Conservation (phyloP, 306 rosid genomes). For the Malus fusca region DNA sequence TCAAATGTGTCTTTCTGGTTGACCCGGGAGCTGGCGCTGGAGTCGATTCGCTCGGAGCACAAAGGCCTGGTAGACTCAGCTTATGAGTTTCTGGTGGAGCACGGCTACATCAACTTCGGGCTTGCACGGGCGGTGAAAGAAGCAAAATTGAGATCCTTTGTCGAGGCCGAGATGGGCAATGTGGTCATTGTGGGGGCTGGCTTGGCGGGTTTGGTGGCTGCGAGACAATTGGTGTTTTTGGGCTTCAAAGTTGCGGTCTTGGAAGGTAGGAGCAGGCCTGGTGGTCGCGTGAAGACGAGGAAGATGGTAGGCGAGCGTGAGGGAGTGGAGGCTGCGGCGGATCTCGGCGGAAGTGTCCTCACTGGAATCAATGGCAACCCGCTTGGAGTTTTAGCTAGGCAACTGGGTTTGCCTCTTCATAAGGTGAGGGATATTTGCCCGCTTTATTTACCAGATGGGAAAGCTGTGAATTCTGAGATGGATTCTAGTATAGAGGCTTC, state of each 20-base stretch:
- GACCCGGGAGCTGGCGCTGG: conserved; percentile 50
- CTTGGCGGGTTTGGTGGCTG: conserved; percentile 77
- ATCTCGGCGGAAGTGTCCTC: conserved; percentile 90
- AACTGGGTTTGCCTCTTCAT: conserved; percentile 72
- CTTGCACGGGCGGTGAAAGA: conserved; percentile 56
- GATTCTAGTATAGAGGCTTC: conserved; percentile 70
- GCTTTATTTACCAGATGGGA: conserved; percentile 78
- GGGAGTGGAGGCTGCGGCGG: conserved; percentile 66
- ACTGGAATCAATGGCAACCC: conserved; percentile 90
- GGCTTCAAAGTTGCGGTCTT: conserved; percentile 73
- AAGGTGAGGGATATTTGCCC: conserved; percentile 92
- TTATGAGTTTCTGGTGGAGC: conserved; percentile 59
- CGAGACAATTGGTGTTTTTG: conserved; percentile 73
- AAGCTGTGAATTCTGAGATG: conserved; percentile 55
- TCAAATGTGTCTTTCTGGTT: conserved; percentile 69
- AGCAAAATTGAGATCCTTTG: conserved; percentile 45
- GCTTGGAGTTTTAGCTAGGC: conserved; percentile 85
- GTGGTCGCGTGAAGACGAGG: conserved; percentile 84
- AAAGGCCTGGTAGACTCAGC: conserved; percentile 60
- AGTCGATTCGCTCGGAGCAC: conserved; percentile 66
- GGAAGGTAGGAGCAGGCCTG: conserved; percentile 81
- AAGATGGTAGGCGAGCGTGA: conserved; percentile 56
- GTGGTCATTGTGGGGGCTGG: conserved; percentile 83
- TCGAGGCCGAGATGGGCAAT: conserved; percentile 46
- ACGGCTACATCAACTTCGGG: conserved; percentile 82